A percentile compares a stretch with the other conserved stretches of the same genome.
Evolutionary conservation across 1,284 basidiomycete genomes (phyloP).

Genomic region (Cryptococcus hybrid): DNA sequence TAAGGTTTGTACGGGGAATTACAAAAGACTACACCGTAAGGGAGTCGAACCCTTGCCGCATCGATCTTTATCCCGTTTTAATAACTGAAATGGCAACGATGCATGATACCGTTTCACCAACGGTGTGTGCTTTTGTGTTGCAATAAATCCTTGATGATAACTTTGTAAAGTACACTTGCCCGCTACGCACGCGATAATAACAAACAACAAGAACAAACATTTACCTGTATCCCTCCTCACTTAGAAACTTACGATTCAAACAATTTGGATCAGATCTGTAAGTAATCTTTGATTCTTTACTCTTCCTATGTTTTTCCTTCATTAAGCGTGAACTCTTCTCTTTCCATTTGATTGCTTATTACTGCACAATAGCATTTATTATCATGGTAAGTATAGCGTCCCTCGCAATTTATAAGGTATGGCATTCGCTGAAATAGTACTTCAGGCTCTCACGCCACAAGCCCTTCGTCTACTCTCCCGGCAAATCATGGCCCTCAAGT

Average conservation of each 20-base stretch:
- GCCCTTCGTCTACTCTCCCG: conserved; percentile 63
- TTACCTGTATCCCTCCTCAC: background rate
- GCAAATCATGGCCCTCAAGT: conserved; percentile 74
- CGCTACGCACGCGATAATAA: too few species aligned
- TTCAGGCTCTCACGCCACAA: conserved; percentile 51
- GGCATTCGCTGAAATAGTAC: too few species aligned
- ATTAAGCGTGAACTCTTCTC: background rate
- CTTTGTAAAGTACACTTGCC: background rate
- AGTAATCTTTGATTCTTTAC: background rate
- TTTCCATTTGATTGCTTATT: background rate
- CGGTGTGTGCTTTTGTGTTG: conserved; percentile 15
- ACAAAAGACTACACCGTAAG: conserved; percentile 27
- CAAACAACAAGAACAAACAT: background rate
- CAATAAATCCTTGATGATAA: background rate
- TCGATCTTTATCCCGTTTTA: conserved; percentile 2
- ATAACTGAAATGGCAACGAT: conserved; percentile 21
- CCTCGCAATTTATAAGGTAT: too few species aligned
- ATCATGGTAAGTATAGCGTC: too few species aligned
- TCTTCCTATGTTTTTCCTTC: background rate
- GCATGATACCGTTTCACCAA: conserved; percentile 40
- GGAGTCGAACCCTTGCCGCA: conserved; percentile 38
- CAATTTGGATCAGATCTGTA: background rate
- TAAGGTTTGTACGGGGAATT: too few species aligned
- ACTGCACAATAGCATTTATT: too few species aligned
- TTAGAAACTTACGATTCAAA: background rate